Evolutionary conservation across 306 rosid genomes (phyloP), one percentile per base, ranked within the genome.

Genomic region (Lupinus albus): DNA sequence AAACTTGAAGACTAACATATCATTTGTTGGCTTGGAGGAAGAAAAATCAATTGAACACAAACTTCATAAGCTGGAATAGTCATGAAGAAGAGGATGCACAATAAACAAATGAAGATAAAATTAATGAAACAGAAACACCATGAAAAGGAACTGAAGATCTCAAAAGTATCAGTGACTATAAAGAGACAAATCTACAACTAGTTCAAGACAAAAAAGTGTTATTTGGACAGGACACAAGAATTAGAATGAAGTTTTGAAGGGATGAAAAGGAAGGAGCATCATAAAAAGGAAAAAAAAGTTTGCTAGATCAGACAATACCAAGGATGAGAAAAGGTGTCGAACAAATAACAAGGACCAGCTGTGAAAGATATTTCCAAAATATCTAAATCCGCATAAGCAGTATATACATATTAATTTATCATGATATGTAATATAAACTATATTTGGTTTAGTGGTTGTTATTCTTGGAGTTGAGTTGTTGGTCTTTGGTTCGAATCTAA

Each of bases 301-400:
- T 30, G 63, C 45, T n/a, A 88, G 99, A 78, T 86, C 90, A 35
- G 96, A 92, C 77, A 93, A 94, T 81, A 84, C 87, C 67, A 12
- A 87, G 91, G 17, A 76, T 84, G 77, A 83, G 78, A 54, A 91
- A 88, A 71, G 90, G 95, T 49, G 84, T 84, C 18, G 96, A 87
- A 73, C 69, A 80, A 85, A 85, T 87, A 17, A 55, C 87, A 68
- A 91, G 84, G 90, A 90, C n/a, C n/a, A n/a, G n/a, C n/a, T n/a
- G n/a, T n/a, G n/a, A n/a, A n/a, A n/a, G n/a, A n/a, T n/a, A n/a
- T n/a, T n/a, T n/a, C n/a, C n/a, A n/a, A n/a, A n/a, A n/a, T n/a
- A n/a, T n/a, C n/a, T n/a, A n/a, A n/a, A n/a, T n/a, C n/a, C n/a
- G n/a, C n/a, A n/a, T n/a, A n/a, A n/a, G n/a, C n/a, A n/a, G n/a